Evolutionary conservation across 257 asterid genomes (phyloP).

Genomic region (Capsicum rhomboideum): DNA sequence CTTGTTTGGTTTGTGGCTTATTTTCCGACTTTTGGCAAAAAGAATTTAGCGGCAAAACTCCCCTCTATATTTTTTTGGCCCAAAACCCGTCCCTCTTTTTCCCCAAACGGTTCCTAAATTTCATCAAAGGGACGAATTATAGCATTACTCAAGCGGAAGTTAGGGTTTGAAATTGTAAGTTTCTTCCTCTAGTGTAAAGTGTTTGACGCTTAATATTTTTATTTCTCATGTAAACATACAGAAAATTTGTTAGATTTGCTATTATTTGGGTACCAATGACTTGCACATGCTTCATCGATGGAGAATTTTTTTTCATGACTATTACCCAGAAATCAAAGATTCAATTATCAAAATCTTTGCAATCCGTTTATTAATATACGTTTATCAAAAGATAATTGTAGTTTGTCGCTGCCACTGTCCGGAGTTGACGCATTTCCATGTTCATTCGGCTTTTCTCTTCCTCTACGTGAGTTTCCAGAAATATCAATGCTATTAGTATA

Average conservation of each 20-base stretch:
- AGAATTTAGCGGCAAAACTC: background rate
- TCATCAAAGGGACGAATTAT: background rate
- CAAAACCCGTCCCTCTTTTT: background rate
- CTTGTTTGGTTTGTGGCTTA: too few relatives aligned
- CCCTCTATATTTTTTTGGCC: background rate
- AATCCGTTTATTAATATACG: too few relatives aligned
- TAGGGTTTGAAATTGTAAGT: background rate
- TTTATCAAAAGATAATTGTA: background rate
- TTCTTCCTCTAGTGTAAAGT: background rate
- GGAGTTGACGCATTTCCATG: background rate
- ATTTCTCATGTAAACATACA: background rate
- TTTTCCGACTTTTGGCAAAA: too few relatives aligned
- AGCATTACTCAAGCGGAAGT: background rate
- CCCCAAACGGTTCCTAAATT: background rate
- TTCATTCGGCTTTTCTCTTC: background rate
- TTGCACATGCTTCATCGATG: background rate
- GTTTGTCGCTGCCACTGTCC: background rate
- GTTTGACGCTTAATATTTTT: background rate
- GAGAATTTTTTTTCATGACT: background rate
- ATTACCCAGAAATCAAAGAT: background rate
- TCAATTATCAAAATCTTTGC: background rate
- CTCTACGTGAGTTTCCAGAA: background rate
- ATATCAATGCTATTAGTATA: background rate
- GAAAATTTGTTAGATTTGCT: background rate
- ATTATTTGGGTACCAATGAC: background rate